These are phyloP conservation scores for Candida insectorum DNA, from an alignment of 805 yeast species.

Conservation along the genomic window DNA sequence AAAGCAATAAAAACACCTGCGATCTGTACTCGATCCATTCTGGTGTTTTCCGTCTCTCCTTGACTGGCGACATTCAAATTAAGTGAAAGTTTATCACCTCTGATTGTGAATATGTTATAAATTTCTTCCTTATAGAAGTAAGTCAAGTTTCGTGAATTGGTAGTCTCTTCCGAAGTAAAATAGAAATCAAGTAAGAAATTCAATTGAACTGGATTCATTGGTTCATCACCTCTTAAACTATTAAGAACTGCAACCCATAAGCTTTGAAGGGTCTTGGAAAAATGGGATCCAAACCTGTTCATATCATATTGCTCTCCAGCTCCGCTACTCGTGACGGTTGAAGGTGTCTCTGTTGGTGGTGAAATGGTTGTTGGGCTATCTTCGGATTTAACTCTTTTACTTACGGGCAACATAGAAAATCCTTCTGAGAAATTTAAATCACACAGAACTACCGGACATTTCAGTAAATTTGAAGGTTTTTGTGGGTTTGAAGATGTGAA, in stretches of 20 bases:
- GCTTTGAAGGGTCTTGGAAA: constrained; percentile 14
- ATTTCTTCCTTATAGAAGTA: constrained; percentile 24
- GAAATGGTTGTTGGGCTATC: background rate
- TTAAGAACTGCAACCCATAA: constrained; percentile 25
- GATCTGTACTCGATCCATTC: constrained; percentile 1
- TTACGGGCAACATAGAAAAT: background rate
- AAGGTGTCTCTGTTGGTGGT: background rate
- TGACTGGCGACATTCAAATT: background rate
- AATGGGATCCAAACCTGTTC: background rate
- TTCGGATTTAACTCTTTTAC: background rate
- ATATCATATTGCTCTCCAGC: no score
- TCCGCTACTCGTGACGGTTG: background rate
- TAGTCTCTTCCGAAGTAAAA: constrained; percentile 17
- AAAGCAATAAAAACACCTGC: constrained; percentile 28
- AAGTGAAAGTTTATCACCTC: constrained; percentile 10
- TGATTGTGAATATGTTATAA: constrained; percentile 11
- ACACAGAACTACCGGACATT: constrained; percentile 41
- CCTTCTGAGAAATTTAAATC: constrained; percentile 35
- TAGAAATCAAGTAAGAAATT: constrained; percentile 29
- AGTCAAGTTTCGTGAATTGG: constrained; percentile 18
- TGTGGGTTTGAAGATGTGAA: constrained; percentile 17
- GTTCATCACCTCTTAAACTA: constrained; percentile 16
- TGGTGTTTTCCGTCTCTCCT: background rate
- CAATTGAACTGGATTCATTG: constrained; percentile 19
- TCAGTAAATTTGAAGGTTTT: constrained; percentile 1